Evolutionary conservation across 495 filamentous ascomycete species (phyloP).

Genomic region (Aspergillus panamensis): DNA sequence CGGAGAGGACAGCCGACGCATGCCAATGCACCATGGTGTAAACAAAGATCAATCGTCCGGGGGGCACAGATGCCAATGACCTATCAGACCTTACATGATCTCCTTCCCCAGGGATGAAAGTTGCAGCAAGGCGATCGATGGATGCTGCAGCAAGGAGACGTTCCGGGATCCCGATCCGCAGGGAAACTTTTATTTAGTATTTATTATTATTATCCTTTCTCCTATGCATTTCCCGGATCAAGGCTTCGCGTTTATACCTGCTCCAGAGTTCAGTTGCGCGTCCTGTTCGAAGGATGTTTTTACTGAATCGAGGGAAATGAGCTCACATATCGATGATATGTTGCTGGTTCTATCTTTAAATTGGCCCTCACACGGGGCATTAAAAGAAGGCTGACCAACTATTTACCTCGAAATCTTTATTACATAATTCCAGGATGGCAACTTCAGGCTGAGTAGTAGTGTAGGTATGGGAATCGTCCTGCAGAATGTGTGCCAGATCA

Average conservation of each 20-base stretch:
- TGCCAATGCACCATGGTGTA: conserved; percentile 41
- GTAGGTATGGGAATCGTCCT: not conserved
- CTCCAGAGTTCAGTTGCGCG: not conserved
- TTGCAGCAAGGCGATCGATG: conserved; percentile 42
- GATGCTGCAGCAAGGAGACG: conserved; percentile 37
- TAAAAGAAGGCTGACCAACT: not conserved
- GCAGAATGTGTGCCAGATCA: not conserved
- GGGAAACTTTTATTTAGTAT: conserved; percentile 1
- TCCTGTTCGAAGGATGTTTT: no score
- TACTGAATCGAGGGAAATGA: no score
- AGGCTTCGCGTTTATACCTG: not conserved
- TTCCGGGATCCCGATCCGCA: conserved; percentile 23
- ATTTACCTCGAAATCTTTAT: no score
- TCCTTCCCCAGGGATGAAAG: conserved; percentile 41
- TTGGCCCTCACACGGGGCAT: no score
- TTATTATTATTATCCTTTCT: not conserved
- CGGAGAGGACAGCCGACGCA: conserved; percentile 35
- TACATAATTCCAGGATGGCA: not conserved
- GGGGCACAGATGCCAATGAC: conserved; percentile 40
- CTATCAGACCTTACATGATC: conserved; percentile 48
- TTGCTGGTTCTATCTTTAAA: no score
- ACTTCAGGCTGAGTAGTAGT: not conserved
- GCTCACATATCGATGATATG: no score
- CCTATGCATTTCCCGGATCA: not conserved
- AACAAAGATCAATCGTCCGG: conserved; percentile 38